Evolutionary conservation across 805 yeast species (phyloP), one percentile per base, ranked within the genome.

Genomic region (Hanseniaspora nectarophila): DNA sequence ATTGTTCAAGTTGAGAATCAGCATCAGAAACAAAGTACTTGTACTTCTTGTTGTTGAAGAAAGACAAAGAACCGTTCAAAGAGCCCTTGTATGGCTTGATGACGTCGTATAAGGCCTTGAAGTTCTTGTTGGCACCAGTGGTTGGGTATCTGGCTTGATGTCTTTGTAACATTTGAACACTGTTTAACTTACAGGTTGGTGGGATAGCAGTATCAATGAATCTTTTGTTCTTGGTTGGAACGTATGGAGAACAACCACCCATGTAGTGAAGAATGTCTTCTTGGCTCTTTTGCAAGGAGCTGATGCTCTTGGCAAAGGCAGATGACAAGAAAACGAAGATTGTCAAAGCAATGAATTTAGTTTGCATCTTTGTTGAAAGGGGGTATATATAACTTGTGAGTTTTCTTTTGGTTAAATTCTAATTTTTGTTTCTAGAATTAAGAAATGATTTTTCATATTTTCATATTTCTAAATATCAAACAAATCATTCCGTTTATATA

Each of bases 61-160:
- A 80, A 2, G 44, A 29, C n/a, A 46, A 46, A 29, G 43, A 37
- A 4, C 83, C 84, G 29, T 63, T 64, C 57, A 69, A 68, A 0
- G 67, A 57, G 5, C 64, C 66, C 9, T 74, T 64, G 48, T 57
- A 58, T 32, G 52, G 53, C 3, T 31, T 10, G 20, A 46, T 29
- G 15, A 37, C 21, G 18, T 28, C 32, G 43, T 46, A 46, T 4
- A 46, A 5, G 18, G 57, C 56, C 45, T 61, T 62, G 59, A 79
- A 65, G 54, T 68, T 68, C 7, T 61, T 58, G 21, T 61, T 66
- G 3, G 72, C 68, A 13, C 69, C 67, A 2, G 58, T 63, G 3
- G 83, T 75, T 4, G 86, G 87, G 60, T 72, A 83, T 57, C 95
- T 70, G 63, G 85, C 90, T 15, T 90, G 94, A 60, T 86, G 94